A percentile compares a stretch with the other conserved stretches of the same genome.
These are phyloP conservation scores for Moricandia moricandioides DNA, from an alignment of 345 rosid species.

Conservation along the genomic window DNA sequence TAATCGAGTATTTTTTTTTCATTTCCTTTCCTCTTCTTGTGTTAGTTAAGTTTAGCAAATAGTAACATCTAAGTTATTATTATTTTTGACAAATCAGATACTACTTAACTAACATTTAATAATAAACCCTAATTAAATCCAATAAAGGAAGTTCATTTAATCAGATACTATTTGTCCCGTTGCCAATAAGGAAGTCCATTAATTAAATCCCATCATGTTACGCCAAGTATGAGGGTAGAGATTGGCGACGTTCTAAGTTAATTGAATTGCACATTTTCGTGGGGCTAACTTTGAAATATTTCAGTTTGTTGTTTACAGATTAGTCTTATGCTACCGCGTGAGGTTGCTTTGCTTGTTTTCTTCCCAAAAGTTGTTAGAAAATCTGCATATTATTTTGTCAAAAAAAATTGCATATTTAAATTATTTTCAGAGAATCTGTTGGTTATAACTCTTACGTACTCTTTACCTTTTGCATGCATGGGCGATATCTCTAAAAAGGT, in stretches of 20 bases:
- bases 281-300: constrained; percentile 12
- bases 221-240: constrained; percentile 23
- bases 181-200: constrained; percentile 15
- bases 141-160: too few relatives aligned
- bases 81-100: constrained; percentile 5
- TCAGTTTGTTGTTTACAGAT: not conserved
- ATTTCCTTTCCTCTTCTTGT: too few relatives aligned
- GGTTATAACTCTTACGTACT: constrained; percentile 30
- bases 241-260: constrained; percentile 33
- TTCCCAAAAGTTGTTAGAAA: constrained; percentile 34
- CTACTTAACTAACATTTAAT: constrained; percentile 11
- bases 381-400: not conserved
- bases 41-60: too few relatives aligned
- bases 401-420: not conserved
- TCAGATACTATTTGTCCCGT: not conserved
- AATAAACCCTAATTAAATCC: not conserved
- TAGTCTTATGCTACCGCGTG: constrained; percentile 16
- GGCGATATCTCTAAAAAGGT: constrained; percentile 13
- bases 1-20: not conserved
- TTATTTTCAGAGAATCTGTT: constrained; percentile 22
- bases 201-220: constrained; percentile 24
- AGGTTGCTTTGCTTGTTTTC: constrained; percentile 33
- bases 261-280: constrained; percentile 29
- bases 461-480: constrained; percentile 35
- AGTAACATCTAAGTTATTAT: not conserved